phyloP scores from a whole-genome alignment of 495 filamentous ascomycete genomes.

The Talaromyces adpressus region DNA sequence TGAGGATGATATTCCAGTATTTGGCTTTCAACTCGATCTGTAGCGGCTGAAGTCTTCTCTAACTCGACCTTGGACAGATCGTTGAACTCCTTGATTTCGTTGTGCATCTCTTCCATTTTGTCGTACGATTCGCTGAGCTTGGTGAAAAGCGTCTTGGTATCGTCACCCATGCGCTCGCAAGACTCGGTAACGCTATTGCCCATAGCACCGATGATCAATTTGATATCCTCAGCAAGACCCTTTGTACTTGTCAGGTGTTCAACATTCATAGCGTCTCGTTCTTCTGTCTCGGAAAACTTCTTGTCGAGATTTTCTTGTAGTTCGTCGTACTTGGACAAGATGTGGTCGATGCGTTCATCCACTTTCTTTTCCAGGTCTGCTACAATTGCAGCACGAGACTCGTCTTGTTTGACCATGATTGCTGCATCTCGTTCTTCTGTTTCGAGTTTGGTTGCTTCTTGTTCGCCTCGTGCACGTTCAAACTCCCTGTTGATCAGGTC shows the following conservation, averaged over 20 bases:
- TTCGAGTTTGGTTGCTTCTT: constrained; percentile 64
- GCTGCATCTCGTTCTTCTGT: constrained; percentile 70
- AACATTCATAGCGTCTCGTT: constrained; percentile 57
- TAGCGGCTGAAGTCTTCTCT: constrained; percentile 57
- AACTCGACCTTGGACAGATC: constrained; percentile 70
- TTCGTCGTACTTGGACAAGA: constrained; percentile 79
- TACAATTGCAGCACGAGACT: constrained; percentile 48
- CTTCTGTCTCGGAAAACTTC: constrained; percentile 59
- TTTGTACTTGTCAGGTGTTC: constrained; percentile 66
- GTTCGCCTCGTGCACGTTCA: constrained; percentile 61
- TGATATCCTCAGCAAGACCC: constrained; percentile 76
- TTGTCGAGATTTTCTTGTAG: constrained; percentile 62
- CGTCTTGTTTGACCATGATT: constrained; percentile 61
- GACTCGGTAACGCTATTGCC: constrained; percentile 75
- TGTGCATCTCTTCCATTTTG: constrained; percentile 71
- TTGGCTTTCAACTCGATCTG: constrained; percentile 69
- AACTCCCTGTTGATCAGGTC: constrained; percentile 77
- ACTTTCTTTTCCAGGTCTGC: constrained; percentile 57
- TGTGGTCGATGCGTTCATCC: constrained; percentile 68
- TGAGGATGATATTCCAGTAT: constrained; percentile 77
- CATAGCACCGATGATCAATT: constrained; percentile 73
- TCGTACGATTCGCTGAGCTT: constrained; percentile 67
- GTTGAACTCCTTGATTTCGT: constrained; percentile 66
- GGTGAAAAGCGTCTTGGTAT: constrained; percentile 75
- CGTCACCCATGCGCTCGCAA: constrained; percentile 73